Evolutionary conservation across 2,329 filamentous ascomycete genomes (phyloP).

Genomic region (Penicillium freii): DNA sequence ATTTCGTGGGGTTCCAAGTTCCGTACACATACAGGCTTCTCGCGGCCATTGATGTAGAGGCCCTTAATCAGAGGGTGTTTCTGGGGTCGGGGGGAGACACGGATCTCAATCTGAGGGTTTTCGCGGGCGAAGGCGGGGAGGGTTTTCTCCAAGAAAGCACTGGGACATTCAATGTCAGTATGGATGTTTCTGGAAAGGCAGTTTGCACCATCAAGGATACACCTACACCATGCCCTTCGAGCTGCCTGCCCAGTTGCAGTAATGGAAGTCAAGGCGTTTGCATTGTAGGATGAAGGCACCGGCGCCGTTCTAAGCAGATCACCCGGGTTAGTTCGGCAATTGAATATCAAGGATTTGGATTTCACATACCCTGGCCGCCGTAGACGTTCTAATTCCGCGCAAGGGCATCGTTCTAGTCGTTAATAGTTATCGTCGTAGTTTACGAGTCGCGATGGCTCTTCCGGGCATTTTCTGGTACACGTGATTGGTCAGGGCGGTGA

Average conservation of each 20-base stretch:
- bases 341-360: background rate
- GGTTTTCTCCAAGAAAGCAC: conserved; percentile 74
- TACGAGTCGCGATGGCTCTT: conserved; percentile 12
- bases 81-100: conserved; percentile 82
- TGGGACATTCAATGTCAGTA: conserved; percentile 36
- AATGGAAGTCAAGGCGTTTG: conserved; percentile 92
- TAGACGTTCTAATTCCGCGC: conserved; percentile 52
- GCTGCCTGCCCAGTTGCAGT: conserved; percentile 94
- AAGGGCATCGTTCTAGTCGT: conserved; percentile 41
- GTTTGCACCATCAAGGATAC: conserved; percentile 3
- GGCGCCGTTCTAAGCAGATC: conserved; percentile 73
- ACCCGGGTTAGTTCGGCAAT: conserved; percentile 8
- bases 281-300: conserved; percentile 97
- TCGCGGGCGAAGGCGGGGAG: conserved; percentile 74
- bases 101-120: conserved; percentile 88
- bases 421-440: conserved; percentile 5
- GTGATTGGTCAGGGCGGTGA: conserved; percentile 2
- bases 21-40: conserved; percentile 82
- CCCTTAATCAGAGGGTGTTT: conserved; percentile 87
- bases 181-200: background rate
- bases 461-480: conserved; percentile 29
- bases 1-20: conserved; percentile 82
- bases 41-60: conserved; percentile 85
- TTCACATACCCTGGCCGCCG: conserved; percentile 55
- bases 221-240: conserved; percentile 90